phyloP scores from a whole-genome alignment of 441 rosid genomes.

The Erodium trifolium region DNA sequence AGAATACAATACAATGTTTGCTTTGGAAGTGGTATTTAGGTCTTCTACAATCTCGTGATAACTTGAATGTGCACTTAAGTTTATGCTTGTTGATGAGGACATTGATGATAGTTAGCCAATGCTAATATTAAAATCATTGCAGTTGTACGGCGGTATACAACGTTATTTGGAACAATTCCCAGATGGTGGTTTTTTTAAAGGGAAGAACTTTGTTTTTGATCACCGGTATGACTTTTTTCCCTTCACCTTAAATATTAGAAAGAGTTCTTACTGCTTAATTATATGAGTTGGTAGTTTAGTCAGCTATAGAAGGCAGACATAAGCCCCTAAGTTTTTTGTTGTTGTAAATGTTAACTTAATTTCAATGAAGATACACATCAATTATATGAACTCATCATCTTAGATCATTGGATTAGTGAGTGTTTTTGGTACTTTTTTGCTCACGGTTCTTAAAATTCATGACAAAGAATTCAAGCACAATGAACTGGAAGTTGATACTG shows the following conservation, averaged over 20 bases:
- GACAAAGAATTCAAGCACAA: too few relatives aligned
- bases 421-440: too few relatives aligned
- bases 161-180: slow-evolving; percentile 87
- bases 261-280: background rate
- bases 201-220: slow-evolving; percentile 92
- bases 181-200: slow-evolving; percentile 79
- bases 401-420: too few relatives aligned
- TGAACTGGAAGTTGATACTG: too few relatives aligned
- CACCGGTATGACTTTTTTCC: slow-evolving; percentile 50
- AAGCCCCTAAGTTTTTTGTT: too few relatives aligned
- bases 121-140: slow-evolving; percentile 26
- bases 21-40: background rate
- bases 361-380: too few relatives aligned
- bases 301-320: background rate
- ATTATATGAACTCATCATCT: too few relatives aligned
- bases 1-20: background rate
- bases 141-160: slow-evolving; percentile 92
- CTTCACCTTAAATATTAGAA: background rate
- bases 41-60: background rate
- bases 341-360: too few relatives aligned
- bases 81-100: slow-evolving; percentile 6
- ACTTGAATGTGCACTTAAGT: background rate
- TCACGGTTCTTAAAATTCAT: too few relatives aligned
- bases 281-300: background rate
- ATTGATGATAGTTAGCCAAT: slow-evolving; percentile 7